Evolutionary conservation across 306 rosid genomes (phyloP), one percentile per base, ranked within the genome.

Genomic region (Begonia masoniana): DNA sequence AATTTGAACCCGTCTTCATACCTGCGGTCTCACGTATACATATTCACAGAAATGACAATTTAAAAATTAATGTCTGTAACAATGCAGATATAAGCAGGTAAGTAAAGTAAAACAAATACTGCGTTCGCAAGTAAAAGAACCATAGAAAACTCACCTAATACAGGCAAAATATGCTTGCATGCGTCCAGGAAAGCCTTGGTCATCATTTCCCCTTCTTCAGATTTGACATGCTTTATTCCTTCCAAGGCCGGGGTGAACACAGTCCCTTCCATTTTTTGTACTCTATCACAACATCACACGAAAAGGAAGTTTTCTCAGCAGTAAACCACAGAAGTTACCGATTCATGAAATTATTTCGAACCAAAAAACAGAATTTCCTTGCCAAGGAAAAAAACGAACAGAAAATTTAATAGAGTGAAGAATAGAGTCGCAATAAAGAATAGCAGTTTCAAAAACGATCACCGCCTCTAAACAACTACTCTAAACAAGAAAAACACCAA

Each of bases 111-210:
- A 21, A 21, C 24, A 21, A 21, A 21, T 21, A 21, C 2, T 21
- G 24, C 13, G 2, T 51, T 39, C 2, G 7, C 42, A 52, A 54
- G 54, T 48, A 51, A 50, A 71, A 47, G 24, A 63, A 62, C 17
- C 47, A 51, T 3, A 26, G 55, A 51, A 65, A 15, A 57, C 21
- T 66, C 62, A 91, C 97, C 99, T 56, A 91, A 83, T 57, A 91
- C 78, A 62, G 99, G 99, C 63, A 86, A 69, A 65, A 91, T 81
- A 39, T 73, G 85, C 68, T 81, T 86, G 96, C 99, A 91, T 9
- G 68, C 96, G 9, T 86, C 92, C 88, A 91, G 74, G 75, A 91
- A 91, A 62, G 88, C 92, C 76, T 63, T 59, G 53, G 91, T 77
- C 59, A 83, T 61, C 66, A 83, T 73, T 60, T 91, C 96, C 52